Conservation (phyloP, 2,329 filamentous ascomycete species). For the Lachnellula arida region DNA sequence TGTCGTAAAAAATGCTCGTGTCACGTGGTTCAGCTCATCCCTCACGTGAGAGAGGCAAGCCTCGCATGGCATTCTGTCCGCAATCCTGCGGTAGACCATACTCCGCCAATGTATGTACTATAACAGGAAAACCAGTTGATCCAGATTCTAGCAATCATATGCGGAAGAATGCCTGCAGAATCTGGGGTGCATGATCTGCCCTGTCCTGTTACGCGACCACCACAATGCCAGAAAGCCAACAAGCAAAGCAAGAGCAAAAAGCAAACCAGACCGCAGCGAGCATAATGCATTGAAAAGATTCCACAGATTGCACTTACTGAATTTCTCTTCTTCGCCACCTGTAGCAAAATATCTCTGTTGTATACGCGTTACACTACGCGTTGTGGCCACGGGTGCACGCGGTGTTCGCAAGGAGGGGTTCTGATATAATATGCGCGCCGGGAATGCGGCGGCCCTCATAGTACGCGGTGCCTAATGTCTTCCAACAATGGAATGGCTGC, state of each 20-base stretch:
- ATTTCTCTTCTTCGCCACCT: background rate
- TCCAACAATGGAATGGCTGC: background rate
- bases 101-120: background rate
- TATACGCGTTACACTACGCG: background rate
- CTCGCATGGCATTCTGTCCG: background rate
- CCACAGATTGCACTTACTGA: background rate
- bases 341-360: background rate
- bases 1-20: background rate
- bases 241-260: background rate
- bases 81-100: background rate
- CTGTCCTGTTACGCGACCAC: conserved; percentile 1
- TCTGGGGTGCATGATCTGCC: conserved; percentile 4
- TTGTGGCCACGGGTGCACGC: background rate
- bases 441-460: background rate
- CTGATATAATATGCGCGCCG: background rate
- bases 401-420: background rate
- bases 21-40: background rate
- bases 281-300: background rate
- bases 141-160: background rate
- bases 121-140: background rate
- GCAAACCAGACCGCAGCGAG: background rate
- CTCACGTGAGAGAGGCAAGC: background rate
- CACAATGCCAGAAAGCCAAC: background rate
- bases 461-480: background rate
- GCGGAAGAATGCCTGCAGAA: background rate